Evolutionary conservation across 176 grass and related monocot genomes (phyloP).

Genomic region (Triticum monococcum): DNA sequence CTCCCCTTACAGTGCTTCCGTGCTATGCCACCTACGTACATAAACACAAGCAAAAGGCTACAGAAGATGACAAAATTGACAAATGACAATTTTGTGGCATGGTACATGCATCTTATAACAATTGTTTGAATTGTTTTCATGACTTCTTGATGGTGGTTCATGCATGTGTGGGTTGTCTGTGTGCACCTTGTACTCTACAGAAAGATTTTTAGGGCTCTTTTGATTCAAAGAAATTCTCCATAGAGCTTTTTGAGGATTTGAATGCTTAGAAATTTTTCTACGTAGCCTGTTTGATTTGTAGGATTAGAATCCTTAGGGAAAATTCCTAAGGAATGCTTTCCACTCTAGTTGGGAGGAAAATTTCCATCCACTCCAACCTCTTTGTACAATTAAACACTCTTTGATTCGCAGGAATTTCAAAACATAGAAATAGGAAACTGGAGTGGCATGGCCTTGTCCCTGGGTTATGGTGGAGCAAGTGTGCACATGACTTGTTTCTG

Average conservation of each 20-base stretch:
- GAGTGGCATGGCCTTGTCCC: not conserved
- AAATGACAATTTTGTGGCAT: not conserved
- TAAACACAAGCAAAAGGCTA: not conserved
- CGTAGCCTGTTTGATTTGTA: no score
- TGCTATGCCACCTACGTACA: not conserved
- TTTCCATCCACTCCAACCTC: no score
- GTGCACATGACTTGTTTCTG: not conserved
- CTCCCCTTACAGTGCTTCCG: not conserved
- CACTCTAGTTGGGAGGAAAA: no score
- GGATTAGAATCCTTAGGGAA: no score
- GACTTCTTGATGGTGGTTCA: not conserved
- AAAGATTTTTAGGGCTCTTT: not conserved
- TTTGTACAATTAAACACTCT: no score
- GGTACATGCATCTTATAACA: slow-evolving; percentile 9
- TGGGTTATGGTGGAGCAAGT: not conserved
- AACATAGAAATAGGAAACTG: no score
- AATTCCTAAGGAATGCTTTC: no score
- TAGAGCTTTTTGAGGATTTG: no score
- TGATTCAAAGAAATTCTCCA: no score
- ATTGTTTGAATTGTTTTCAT: not conserved
- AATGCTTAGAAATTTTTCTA: no score
- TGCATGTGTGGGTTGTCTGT: not conserved
- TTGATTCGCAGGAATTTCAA: no score
- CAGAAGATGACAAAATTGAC: not conserved
- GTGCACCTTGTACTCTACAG: not conserved